A percentile compares a stretch with the other conserved stretches of the same genome.
phyloP scores from a whole-genome alignment of 805 yeast species.

The Pichia cephalocereana region DNA sequence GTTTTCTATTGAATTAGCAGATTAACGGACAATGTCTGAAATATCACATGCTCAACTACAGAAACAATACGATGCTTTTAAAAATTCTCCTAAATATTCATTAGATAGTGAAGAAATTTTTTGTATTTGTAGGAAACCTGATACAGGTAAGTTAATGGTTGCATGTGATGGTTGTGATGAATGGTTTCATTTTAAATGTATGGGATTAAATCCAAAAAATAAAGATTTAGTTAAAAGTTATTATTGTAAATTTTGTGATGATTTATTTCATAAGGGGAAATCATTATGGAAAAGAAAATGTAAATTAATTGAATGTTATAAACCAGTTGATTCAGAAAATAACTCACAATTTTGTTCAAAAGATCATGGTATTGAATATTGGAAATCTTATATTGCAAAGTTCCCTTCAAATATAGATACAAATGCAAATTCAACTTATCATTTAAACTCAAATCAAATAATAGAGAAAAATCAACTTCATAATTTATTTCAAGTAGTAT shows the following conservation, averaged over 20 bases:
- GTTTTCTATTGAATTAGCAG: too few species aligned
- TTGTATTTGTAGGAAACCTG: conserved; percentile 73
- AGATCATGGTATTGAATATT: conserved; percentile 54
- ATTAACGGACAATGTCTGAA: neutral
- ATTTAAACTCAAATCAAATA: conserved; percentile 3
- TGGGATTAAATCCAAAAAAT: conserved; percentile 44
- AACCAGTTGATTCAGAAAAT: conserved; percentile 42
- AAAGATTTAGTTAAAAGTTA: conserved; percentile 52
- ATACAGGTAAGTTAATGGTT: conserved; percentile 79
- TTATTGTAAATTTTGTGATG: conserved; percentile 66
- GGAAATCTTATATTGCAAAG: conserved; percentile 23
- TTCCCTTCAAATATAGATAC: neutral
- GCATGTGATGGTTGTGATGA: conserved; percentile 93
- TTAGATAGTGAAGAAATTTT: conserved; percentile 49
- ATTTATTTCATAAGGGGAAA: conserved; percentile 34
- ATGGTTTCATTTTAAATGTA: conserved; percentile 84
- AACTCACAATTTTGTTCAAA: conserved; percentile 56
- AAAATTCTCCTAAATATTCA: conserved; percentile 31
- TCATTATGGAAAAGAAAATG: conserved; percentile 76
- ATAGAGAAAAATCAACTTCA: conserved; percentile 1
- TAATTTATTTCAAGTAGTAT: conserved; percentile 11
- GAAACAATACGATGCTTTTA: conserved; percentile 21
- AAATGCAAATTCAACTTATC: too few species aligned
- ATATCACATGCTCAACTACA: conserved; percentile 12
- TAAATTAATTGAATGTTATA: conserved; percentile 45